Evolutionary conservation across 371 early-diverging fungal species (phyloP), one percentile per base, ranked within the genome.

Genomic region (Mucor ambiguus): DNA sequence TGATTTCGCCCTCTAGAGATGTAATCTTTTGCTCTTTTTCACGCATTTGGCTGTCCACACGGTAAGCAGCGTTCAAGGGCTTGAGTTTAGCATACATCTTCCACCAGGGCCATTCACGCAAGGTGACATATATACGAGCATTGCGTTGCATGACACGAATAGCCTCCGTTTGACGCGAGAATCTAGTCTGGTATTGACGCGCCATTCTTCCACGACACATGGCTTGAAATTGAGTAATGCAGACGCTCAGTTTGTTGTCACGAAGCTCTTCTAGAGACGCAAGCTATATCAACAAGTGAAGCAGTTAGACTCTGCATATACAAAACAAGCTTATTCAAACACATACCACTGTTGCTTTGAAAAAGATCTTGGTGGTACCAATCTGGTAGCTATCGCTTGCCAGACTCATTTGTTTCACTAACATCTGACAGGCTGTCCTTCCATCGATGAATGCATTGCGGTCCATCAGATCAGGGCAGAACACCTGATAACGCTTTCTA

Each of bases 311-410:
- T 20, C 22, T 10, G 49, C n/a, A 20, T 49, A 20, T 49, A 24
- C 20, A 11, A 22, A n/a, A 8, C 5, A 49, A 4, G 9, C 2
- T 14, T 6, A 4, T 16, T 3, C 9, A 26, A 52, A 16, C 24
- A 37, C 18, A 62, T 62, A 52, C 62, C 76, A 97, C 96, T 10
- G 99, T 99, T 48, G 99, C 96, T 11, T 94, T 89, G 90, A 99
- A 99, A 76, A 99, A 99, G 28, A 99, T 96, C 76, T 97, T 99
- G 62, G 93, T 94, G 26, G 85, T 87, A 59, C 99, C 99, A 52
- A 99, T 86, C 24, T 95, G 89, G 76, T 93, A 99, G 71, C 91
- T 88, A 9, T 85, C 85, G 49, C 79, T 77, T 68, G 95, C 94
- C 66, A 97, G 77, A 55, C 84, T 44, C 58, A 96, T 73, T 0